Base-by-base conservation (phyloP, 345 rosid species). In the Laguncularia racemosa region DNA sequence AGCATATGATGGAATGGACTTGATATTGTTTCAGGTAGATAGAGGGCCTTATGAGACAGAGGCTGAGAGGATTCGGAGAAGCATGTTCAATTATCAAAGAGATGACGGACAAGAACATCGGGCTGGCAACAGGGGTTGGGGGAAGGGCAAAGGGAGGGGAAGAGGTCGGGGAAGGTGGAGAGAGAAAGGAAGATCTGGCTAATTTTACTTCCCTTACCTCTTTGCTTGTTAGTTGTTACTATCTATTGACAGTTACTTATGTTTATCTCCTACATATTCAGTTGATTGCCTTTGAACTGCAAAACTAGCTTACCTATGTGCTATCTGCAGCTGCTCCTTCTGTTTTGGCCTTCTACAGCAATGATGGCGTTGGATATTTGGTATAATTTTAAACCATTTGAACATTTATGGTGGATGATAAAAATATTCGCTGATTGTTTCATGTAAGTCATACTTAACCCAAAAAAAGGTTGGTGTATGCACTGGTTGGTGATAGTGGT, bases 51-150 rank as follows among this genome's bases (percentile, higher is more conserved):
- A 64, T 0, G 80, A 68, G 67, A 65, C 69, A 0, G 80, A 80
- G 53, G 84, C 89, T 58, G 86, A 74, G 48, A 80, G 81, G 67
- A 73, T 92, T 64, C 78, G 78, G 71, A 68, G 74, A 81, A 81
- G 72, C 74, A 84, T 92, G 95, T 89, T 89, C 64, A 82, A 52
- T 61, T 89, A 76, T 38, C 91, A 71, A 60, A 80, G 81, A 76
- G 68, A 81, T 15, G 69, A 70, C 11, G 72, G 70, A 52, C 50
- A 46, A 51, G 46, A 14, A 33, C 53, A 61, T 11, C 70, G 52
- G 1, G 76, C 53, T 64, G 84, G 78, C 50, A 58, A 46, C 40
- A 63, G 86, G 49, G 84, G 88, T 7, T 38, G 95, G 50, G 71
- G 81, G n/a, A 46, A 82, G 26, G 83, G 89, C 16, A 61, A 81